Evolutionary conservation across 106 monocot species (phyloP), one percentile per base, ranked within the genome.

Genomic region (Ottelia alismoides): DNA sequence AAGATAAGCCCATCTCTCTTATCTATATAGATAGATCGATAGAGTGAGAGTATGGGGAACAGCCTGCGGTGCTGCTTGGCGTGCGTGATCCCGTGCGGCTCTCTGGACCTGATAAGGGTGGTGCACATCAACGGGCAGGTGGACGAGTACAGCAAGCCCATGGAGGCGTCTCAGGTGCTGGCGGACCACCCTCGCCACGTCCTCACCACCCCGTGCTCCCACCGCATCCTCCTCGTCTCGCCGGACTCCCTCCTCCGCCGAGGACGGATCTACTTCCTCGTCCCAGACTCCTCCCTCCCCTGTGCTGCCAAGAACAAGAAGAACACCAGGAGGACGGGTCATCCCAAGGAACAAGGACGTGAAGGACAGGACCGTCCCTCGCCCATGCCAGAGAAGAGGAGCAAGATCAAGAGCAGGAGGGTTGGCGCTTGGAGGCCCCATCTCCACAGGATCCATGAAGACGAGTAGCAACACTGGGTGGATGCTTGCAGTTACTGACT

Each of bases 91-190:
- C 88, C 88, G 11, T 88, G 75, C 60, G 83, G 83, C 6, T 69
- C 76, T 14, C 53, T 88, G 22, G 88, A 83, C 58, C 63, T 83
- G 11, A 51, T 79, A 51, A 65, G 83, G 11, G 51, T 88, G 47
- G 78, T 88, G 28, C 83, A 88, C 64, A 63, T 83, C 20, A 71
- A 64, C 54, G 88, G 88, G 14, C 75, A 65, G n/a, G 69, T 87
- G 29, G 82, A 88, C 25, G 88, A 83, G 76, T 83, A 71, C 70
- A 49, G 64, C 43, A 72, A 64, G 1, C 68, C 69, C 3, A 65
- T 88, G 32, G 28, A 60, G 14, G 88, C 83, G 45, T 65, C 69
- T n/a, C 76, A 79, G 62, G 32, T 88, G 27, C 53, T 83, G 32
- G 59, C 50, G n/a, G 74, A 82, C 6, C 68, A 87, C 60, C 87